Evolutionary conservation across 345 rosid species (phyloP), one percentile per base, ranked within the genome.

Genomic region (Rhodamnia rubescens): DNA sequence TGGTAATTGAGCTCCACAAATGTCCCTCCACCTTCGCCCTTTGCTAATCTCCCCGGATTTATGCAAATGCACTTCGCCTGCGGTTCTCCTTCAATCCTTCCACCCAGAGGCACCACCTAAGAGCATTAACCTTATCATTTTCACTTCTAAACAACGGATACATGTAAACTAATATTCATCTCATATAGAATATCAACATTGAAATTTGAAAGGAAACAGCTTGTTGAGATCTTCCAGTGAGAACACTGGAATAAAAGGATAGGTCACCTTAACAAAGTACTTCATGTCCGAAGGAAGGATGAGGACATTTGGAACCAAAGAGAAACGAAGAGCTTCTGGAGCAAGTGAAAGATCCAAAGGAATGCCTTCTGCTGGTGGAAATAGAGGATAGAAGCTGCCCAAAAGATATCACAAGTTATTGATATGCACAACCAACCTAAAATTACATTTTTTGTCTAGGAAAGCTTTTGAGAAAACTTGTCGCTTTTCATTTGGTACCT

Each of bases 1-100:
- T 86, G 86, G 89, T 91, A 95, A 85, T 88, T 85, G 74, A 96
- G 92, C 91, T 96, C 98, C 15, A 86, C 96, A 82, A 97, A 97
- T 83, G 98, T 96, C 85, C 99, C 97, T 1, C 92, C 98, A 1
- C 96, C 95, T 91, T 93, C 96, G 86, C 98, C 99, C 89, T 94
- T 94, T 53, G 98, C 91, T 55, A 94, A 87, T 89, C 98, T 92
- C 88, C 98, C 98, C 2, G 99, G 99, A 90, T 97, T 96, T 78
- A 96, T 89, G 81, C 98, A 96, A 27, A 94, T 86, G 84, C 98
- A 95, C 88, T 93, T 96, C 75, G 22, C 90, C 64, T 87, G 89
- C 85, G 90, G 93, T 88, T 90, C 92, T 74, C 93, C 93, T 87
- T 95, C 94, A 20, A 27, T 92, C 86, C 82, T 87, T 85, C 90